These are phyloP conservation scores for Nemania bipapillata DNA, from an alignment of 2,329 filamentous ascomycete genomes.

Conservation along the genomic window DNA sequence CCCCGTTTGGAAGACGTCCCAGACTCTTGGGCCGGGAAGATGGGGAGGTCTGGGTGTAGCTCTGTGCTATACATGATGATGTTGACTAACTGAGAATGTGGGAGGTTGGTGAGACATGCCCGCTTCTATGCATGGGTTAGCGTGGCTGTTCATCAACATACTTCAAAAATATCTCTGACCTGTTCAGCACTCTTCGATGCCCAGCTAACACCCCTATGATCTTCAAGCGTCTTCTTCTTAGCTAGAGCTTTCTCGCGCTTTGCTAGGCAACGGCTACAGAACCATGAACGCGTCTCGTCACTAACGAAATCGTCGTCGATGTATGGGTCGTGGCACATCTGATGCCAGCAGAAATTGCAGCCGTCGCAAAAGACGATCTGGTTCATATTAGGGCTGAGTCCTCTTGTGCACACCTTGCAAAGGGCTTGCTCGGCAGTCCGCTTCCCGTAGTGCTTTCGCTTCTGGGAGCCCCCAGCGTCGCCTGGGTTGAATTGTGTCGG, in stretches of 20 bases:
- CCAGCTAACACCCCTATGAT: conserved; percentile 55
- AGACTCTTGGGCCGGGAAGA: conserved; percentile 64
- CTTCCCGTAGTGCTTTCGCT: conserved; percentile 63
- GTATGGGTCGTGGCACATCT: conserved; percentile 80
- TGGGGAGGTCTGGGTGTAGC: conserved; percentile 71
- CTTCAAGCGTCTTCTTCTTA: conserved; percentile 54
- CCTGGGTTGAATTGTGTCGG: conserved; percentile 70
- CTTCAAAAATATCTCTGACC: conserved; percentile 47
- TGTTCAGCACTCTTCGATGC: conserved; percentile 54
- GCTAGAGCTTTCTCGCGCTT: conserved; percentile 60
- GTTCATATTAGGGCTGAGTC: conserved; percentile 77
- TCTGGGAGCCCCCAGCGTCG: conserved; percentile 45
- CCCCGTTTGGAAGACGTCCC: conserved; percentile 43
- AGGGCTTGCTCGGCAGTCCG: conserved; percentile 69
- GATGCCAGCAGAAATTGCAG: conserved; percentile 83
- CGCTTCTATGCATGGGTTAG: conserved; percentile 61
- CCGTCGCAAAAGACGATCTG: conserved; percentile 87
- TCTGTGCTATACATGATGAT: conserved; percentile 71
- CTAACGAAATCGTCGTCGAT: conserved; percentile 76
- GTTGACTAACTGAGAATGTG: conserved; percentile 70
- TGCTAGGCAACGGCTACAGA: conserved; percentile 70
- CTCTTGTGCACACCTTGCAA: conserved; percentile 78
- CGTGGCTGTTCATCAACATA: not conserved
- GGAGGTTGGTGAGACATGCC: conserved; percentile 69
- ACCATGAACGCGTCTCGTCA: conserved; percentile 75